A percentile compares a stretch with the other conserved stretches of the same genome.
Evolutionary conservation across 208 protist species (phyloP).

Genomic region (Naegleria gruberi): DNA sequence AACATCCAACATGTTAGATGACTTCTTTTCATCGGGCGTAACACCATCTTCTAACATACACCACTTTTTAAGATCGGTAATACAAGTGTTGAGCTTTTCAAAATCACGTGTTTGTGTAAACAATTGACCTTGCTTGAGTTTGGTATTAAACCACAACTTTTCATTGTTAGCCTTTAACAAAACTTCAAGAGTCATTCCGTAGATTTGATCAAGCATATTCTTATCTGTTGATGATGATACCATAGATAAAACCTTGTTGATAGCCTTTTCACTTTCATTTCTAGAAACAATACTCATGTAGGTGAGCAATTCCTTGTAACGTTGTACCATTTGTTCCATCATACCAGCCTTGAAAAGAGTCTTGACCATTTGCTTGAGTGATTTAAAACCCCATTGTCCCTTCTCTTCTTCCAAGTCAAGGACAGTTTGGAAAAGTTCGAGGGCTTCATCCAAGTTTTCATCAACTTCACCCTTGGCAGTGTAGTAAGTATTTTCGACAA

Average conservation of each 20-base stretch:
- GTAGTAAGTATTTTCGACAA: constrained; percentile 4
- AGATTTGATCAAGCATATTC: constrained; percentile 1
- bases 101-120: background rate
- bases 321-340: background rate
- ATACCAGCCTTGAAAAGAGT: background rate
- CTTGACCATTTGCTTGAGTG: constrained; percentile 15
- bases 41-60: background rate
- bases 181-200: background rate
- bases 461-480: background rate
- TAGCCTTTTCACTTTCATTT: constrained; percentile 19
- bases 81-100: background rate
- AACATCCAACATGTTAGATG: background rate
- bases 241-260: constrained; percentile 8
- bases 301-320: background rate
- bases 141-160: constrained; percentile 24
- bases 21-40: background rate
- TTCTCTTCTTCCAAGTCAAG: constrained; percentile 16
- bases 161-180: background rate
- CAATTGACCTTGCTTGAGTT: constrained; percentile 5
- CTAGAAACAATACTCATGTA: background rate
- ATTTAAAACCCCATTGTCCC: constrained; percentile 8
- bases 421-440: constrained; percentile 12
- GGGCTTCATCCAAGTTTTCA: background rate
- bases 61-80: background rate
- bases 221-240: constrained; percentile 2